Conservation (phyloP, 495 filamentous ascomycete species). For the Lentithecium fluviatile region DNA sequence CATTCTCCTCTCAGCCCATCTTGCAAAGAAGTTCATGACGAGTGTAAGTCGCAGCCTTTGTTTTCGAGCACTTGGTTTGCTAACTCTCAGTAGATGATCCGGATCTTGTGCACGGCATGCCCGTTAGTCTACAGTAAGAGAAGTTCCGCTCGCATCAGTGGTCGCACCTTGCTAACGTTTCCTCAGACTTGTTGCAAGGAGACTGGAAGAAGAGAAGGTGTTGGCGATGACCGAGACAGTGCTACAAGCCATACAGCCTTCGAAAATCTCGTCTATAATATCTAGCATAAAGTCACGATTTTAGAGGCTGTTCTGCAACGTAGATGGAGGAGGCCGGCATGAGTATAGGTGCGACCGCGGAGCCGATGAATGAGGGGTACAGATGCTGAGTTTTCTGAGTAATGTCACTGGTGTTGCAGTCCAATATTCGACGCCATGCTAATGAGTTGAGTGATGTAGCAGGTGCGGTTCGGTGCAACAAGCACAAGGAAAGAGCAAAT, state of each 20-base stretch:
- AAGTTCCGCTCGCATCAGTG: neutral
- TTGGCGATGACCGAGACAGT: conserved; percentile 36
- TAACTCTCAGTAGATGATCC: conserved; percentile 50
- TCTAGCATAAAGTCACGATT: conserved; percentile 14
- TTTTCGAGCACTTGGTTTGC: neutral
- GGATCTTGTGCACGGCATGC: conserved; percentile 55
- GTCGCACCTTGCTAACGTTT: neutral
- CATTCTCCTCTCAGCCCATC: conserved; percentile 22
- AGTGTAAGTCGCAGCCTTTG: conserved; percentile 21
- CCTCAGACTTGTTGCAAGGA: conserved; percentile 46
- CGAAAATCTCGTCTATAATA: neutral
- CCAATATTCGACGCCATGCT: too few relatives aligned
- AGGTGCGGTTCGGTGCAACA: too few relatives aligned
- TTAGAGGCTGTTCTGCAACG: neutral
- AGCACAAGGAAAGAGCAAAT: too few relatives aligned
- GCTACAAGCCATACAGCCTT: conserved; percentile 22
- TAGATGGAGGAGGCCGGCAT: neutral
- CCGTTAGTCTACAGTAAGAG: conserved; percentile 53
- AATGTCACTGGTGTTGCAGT: too few relatives aligned
- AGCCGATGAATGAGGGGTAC: too few relatives aligned
- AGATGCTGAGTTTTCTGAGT: too few relatives aligned
- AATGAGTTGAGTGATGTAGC: too few relatives aligned
- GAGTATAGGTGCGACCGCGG: too few relatives aligned
- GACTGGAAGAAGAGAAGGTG: conserved; percentile 55
- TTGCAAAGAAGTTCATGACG: conserved; percentile 26